phyloP scores from a whole-genome alignment of 1,284 basidiomycete species.

The Retiboletus flavoniger region DNA sequence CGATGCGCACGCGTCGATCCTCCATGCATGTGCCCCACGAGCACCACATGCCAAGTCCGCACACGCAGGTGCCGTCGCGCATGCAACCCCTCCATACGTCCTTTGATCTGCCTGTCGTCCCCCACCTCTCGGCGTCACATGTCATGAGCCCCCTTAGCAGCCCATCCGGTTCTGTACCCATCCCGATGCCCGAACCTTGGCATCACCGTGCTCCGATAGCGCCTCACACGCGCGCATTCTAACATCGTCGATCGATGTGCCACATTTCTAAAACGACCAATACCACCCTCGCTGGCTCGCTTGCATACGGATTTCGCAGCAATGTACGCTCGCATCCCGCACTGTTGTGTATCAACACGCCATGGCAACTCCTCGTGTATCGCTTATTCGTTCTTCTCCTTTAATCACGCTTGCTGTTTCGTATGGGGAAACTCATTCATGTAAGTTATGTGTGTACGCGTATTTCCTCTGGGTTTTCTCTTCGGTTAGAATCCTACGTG shows the following conservation, averaged over 20 bases:
- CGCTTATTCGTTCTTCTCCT: constrained; percentile 2
- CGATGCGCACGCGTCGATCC: not conserved
- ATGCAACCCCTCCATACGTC: not conserved
- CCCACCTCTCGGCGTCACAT: not conserved
- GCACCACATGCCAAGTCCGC: constrained; percentile 6
- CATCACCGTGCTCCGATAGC: not conserved
- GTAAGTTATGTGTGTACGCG: not conserved
- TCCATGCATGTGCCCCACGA: constrained; percentile 18
- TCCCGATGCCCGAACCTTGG: constrained; percentile 31
- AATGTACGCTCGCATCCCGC: constrained; percentile 7
- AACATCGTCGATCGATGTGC: constrained; percentile 19
- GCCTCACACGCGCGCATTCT: constrained; percentile 7
- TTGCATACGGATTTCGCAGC: constrained; percentile 7
- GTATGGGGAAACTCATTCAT: not conserved
- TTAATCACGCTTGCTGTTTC: not conserved
- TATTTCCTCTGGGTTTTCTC: not conserved
- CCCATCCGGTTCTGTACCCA: constrained; percentile 1
- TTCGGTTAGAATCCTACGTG: not conserved
- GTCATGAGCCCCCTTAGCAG: constrained; percentile 15
- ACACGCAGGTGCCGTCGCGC: not conserved
- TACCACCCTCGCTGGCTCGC: not conserved
- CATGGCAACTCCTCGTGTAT: constrained; percentile 11
- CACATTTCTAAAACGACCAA: not conserved
- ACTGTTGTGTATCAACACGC: constrained; percentile 14
- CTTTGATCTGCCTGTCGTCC: constrained; percentile 6